Evolutionary conservation across 176 grass and related monocot species (phyloP), one percentile per base, ranked within the genome.

Genomic region (Hordeum marinum): DNA sequence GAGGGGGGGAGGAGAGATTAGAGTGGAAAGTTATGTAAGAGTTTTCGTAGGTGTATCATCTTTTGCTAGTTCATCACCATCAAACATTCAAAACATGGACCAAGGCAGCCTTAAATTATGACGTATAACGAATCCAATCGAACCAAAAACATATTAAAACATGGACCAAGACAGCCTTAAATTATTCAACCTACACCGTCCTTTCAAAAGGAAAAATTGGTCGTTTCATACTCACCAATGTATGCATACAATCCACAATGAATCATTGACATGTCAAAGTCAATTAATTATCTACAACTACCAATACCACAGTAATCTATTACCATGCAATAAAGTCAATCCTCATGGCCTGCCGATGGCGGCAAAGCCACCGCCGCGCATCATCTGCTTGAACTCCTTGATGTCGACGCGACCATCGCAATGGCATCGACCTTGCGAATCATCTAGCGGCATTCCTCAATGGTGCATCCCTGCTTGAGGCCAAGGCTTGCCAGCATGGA

Each of bases 381-480:
- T 95, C 93, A 95, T 95, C 83, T 88, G 85, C 83, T 85, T 90
- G 85, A 95, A 95, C 83, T 95, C 90, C 15, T 86, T 87, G 86
- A 92, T 92, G 75, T 95, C 69, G 48, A 95, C 88, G 69, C 84
- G 86, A 3, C 88, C 90, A 10, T 95, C 93, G 5, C 90, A 88
- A 6, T 95, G 29, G 27, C 89, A 24, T 95, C 93, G 6, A 91
- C 90, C 88, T 85, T 87, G 70, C 76, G 78, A 57, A 95, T 92
- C 90, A 95, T 95, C 64, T 58, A 58, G 24, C 82, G 86, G 83
- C 93, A 95, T 39, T 95, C 90, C 58, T 92, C 93, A 9, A 70
- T 59, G 1, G 88, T 92, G 40, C 90, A 79, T 0, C 90, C 93
- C 76, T 93, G 88, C 82, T 92, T 95, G 48, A 92, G 80, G 9